Percentiles rank a stretch among this genome's conserved stretches.
Evolutionary conservation across 2,329 filamentous ascomycete genomes (phyloP).

Genomic region (Paecilomyces fulvus): DNA sequence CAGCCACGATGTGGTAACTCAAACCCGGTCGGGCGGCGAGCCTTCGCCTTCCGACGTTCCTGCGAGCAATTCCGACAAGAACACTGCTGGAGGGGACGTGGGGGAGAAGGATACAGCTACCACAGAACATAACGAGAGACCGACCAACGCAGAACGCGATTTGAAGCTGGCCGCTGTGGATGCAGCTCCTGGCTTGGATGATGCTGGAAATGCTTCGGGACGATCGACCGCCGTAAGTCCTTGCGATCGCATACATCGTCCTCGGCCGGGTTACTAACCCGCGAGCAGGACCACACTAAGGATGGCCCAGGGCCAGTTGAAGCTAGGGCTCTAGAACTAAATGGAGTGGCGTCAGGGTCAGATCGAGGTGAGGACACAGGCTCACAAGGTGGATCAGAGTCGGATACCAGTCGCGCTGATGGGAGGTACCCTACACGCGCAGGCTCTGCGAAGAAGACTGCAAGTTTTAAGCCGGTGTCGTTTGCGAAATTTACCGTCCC

Average conservation of each 20-base stretch:
- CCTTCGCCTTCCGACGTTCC: conserved; percentile 56
- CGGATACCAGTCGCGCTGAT: conserved; percentile 51
- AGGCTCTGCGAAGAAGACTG: conserved; percentile 50
- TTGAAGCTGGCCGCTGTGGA: conserved; percentile 12
- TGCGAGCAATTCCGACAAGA: conserved; percentile 51
- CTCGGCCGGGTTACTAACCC: background rate
- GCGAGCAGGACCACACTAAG: conserved; percentile 19
- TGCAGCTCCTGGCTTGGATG: conserved; percentile 12
- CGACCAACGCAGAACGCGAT: conserved; percentile 15
- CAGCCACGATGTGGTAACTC: conserved; percentile 63
- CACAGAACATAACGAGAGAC: conserved; percentile 19
- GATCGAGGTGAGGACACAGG: conserved; percentile 31
- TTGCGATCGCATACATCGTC: conserved; percentile 1
- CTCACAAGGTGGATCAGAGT: conserved; percentile 49
- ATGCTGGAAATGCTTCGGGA: conserved; percentile 17
- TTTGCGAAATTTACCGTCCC: conserved; percentile 59
- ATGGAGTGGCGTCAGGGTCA: conserved; percentile 27
- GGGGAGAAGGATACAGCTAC: conserved; percentile 35
- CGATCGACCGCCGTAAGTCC: conserved; percentile 22
- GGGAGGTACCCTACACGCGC: conserved; percentile 39
- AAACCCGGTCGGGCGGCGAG: conserved; percentile 59
- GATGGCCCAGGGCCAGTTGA: conserved; percentile 24
- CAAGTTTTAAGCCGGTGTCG: conserved; percentile 57
- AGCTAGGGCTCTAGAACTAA: conserved; percentile 30
- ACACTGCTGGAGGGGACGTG: conserved; percentile 44